phyloP scores from a whole-genome alignment of 1,284 basidiomycete species.

The Fomitopsis pinicola region DNA sequence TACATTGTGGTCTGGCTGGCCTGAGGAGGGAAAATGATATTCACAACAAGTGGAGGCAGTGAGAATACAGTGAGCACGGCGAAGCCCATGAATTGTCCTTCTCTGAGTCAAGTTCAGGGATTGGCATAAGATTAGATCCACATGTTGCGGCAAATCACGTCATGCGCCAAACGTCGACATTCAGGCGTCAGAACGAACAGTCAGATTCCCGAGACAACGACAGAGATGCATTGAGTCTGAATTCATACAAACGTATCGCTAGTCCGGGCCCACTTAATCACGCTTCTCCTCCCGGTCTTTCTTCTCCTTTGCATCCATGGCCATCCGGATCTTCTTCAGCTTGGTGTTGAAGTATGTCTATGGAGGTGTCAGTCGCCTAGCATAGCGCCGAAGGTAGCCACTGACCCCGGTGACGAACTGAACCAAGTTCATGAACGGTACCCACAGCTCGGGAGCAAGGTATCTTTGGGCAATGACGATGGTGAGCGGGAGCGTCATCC shows the following conservation, averaged over 20 bases:
- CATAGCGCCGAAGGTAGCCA: slow-evolving; percentile 6
- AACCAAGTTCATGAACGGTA: slow-evolving; percentile 70
- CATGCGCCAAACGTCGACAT: background rate
- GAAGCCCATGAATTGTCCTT: no score
- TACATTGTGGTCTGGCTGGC: no score
- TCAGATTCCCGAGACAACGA: background rate
- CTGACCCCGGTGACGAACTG: slow-evolving; percentile 64
- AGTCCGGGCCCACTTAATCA: slow-evolving; percentile 9
- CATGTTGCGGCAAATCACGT: background rate
- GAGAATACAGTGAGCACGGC: no score
- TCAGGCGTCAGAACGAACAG: background rate
- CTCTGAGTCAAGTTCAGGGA: background rate
- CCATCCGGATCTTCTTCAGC: slow-evolving; percentile 56
- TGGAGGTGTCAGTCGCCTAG: background rate
- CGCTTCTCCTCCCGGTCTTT: slow-evolving; percentile 42
- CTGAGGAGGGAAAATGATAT: no score
- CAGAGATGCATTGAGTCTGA: background rate
- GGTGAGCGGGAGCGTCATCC: slow-evolving; percentile 71
- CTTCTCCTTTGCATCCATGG: slow-evolving; percentile 41
- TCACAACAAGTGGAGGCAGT: no score
- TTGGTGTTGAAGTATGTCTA: slow-evolving; percentile 74
- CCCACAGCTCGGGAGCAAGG: slow-evolving; percentile 73
- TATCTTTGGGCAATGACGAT: slow-evolving; percentile 73
- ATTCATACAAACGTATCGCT: background rate
- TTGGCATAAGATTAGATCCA: background rate